phyloP scores from a whole-genome alignment of 768 basidiomycete genomes.

The Mycena indigotica region DNA sequence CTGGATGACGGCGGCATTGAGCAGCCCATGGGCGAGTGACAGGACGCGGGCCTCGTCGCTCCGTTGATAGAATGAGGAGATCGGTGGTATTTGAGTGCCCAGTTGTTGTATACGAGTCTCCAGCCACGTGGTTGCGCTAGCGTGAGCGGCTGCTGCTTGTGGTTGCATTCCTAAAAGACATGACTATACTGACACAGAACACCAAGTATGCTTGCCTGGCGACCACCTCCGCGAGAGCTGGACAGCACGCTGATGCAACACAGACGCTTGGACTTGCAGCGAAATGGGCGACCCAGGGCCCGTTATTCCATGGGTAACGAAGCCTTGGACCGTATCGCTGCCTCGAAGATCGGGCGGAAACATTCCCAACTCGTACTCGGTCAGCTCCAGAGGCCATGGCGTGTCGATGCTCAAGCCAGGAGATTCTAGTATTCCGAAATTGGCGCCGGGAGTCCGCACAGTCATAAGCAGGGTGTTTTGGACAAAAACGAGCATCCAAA shows the following conservation, averaged over 20 bases:
- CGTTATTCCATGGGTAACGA: constrained; percentile 9
- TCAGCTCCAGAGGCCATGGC: constrained; percentile 25
- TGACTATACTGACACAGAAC: neutral
- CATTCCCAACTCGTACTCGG: constrained; percentile 13
- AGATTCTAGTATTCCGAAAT: constrained; percentile 20
- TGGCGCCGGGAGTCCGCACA: constrained; percentile 7
- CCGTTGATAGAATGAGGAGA: constrained; percentile 9
- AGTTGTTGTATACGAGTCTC: constrained; percentile 20
- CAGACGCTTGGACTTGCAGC: constrained; percentile 19
- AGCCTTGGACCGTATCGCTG: constrained; percentile 13
- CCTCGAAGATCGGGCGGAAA: constrained; percentile 7
- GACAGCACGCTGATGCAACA: constrained; percentile 21
- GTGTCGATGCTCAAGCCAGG: constrained; percentile 24
- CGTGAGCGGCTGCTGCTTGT: constrained; percentile 14
- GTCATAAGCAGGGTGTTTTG: constrained; percentile 22
- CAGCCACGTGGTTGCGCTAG: constrained; percentile 12
- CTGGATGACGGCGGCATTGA: constrained; percentile 20
- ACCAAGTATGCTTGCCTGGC: constrained; percentile 8
- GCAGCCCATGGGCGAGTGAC: constrained; percentile 19
- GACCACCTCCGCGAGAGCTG: constrained; percentile 17
- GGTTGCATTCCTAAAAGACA: constrained; percentile 13
- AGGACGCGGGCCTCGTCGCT: constrained; percentile 12
- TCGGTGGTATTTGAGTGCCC: constrained; percentile 8
- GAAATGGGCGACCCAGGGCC: constrained; percentile 10
- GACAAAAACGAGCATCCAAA: constrained; percentile 23